Base-by-base conservation (phyloP, 495 filamentous ascomycete genomes). In the Trichoderma gamsii region DNA sequence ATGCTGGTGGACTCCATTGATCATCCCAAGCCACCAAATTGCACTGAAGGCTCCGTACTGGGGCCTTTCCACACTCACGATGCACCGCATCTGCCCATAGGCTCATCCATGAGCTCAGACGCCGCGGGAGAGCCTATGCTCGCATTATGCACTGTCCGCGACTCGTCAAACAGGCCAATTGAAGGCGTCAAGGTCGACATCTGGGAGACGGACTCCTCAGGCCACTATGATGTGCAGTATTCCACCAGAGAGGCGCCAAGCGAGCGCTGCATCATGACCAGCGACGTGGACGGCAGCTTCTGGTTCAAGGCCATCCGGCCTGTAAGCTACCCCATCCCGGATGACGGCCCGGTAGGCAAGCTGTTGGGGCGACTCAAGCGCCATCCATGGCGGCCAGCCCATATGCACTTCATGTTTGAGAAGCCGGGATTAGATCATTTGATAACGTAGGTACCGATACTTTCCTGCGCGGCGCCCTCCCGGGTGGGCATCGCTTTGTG, bases 381-480 rank as follows among this genome's bases (percentile, higher is more conserved):
- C 38, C 93, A 97, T 80, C 86, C 88, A 69, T 96, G 87, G 79
- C 79, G 93, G 49, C 93, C 93, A 32, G 88, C 88, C 61, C 93
- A 97, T 81, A 88, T 97, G 83, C 93, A 97, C 79, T 97, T 97
- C 73, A 95, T 96, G 91, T 96, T 97, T 78, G 85, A 89, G 76
- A 96, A 93, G 81, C 79, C 82, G 41, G 77, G 92, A 0, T 96
- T 88, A 76, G 92, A 97, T 77, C 84, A 90, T 73, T 80, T 97
- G 71, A 87, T 97, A 72, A 97, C 93, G 89, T 92, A 77, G 69
- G 88, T 85, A n/a, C 21, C 52, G 5, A 11, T 18, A 46, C 43
- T 18, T 9, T n/a, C 8, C 49, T 38, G 35, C 35, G 35, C 35
- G 8, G 35, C 5, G 8, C 16, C 29, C 32, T 25, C 66, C 65